Evolutionary conservation across 768 basidiomycete species (phyloP).

Genomic region (Mycena alexandri): DNA sequence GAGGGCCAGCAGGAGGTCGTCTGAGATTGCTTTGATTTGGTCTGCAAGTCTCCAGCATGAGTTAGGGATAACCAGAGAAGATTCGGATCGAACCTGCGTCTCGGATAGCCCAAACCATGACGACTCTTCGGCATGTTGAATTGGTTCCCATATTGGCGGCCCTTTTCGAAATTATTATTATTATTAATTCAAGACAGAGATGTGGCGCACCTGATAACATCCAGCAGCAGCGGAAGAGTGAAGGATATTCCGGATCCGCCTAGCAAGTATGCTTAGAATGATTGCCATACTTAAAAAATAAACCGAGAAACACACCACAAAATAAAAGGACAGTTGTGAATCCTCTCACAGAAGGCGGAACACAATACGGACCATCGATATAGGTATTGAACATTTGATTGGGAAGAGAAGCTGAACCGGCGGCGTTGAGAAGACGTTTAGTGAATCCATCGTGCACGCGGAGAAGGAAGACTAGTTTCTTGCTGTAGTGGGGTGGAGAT

Average conservation of each 20-base stretch:
- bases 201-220: conserved; percentile 52
- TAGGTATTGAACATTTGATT: conserved; percentile 53
- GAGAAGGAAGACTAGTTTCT: conserved; percentile 65
- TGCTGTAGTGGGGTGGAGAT: conserved; percentile 39
- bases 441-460: conserved; percentile 68
- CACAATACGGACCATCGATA: conserved; percentile 69
- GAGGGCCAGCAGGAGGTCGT: conserved; percentile 39
- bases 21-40: conserved; percentile 48
- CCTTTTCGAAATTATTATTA: background rate
- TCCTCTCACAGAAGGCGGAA: conserved; percentile 49
- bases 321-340: conserved; percentile 61
- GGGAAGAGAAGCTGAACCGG: conserved; percentile 28
- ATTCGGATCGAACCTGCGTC: conserved; percentile 45
- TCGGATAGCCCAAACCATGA: conserved; percentile 58
- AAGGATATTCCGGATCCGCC: conserved; percentile 63
- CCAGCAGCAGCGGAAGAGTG: conserved; percentile 55
- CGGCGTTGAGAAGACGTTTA: conserved; percentile 52
- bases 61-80: background rate
- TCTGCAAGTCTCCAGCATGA: conserved; percentile 26
- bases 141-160: conserved; percentile 35
- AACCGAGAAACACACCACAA: conserved; percentile 50
- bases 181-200: background rate
- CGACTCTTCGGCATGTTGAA: conserved; percentile 46
- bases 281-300: background rate
- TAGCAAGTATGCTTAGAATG: conserved; percentile 26